These are phyloP conservation scores for Podaxis sp. DNA, from an alignment of 768 basidiomycete species.

Conservation along the genomic window DNA sequence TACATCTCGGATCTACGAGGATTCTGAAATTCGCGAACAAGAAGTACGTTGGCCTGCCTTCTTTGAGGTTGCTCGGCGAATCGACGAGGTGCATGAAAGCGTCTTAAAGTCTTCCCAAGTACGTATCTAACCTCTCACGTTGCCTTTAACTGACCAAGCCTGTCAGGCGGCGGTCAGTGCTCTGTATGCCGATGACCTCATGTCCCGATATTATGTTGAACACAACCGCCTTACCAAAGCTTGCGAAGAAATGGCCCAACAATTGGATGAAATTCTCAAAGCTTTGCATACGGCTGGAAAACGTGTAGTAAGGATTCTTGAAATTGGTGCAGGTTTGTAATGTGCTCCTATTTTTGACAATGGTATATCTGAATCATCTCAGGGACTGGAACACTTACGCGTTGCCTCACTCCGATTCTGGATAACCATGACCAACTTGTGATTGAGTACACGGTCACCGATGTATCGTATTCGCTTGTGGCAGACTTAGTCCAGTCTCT, in stretches of 20 bases:
- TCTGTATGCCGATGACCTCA: constrained; percentile 1
- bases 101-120: background rate
- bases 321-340: constrained; percentile 1
- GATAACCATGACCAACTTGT: background rate
- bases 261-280: background rate
- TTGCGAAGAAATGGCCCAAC: background rate
- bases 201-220: background rate
- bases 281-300: background rate
- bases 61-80: background rate
- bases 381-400: background rate
- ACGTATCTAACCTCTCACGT: background rate
- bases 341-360: background rate
- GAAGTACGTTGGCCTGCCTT: background rate
- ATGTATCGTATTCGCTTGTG: constrained; percentile 1
- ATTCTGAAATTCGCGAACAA: background rate
- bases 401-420: background rate
- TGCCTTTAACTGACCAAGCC: background rate
- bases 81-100: background rate
- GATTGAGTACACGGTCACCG: constrained; percentile 3
- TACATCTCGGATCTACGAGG: background rate
- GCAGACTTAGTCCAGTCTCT: background rate
- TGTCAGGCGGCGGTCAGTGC: background rate
- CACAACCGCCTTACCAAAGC: background rate
- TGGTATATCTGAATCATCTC: background rate
- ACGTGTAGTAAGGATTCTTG: background rate